Base-by-base conservation (phyloP, 1,284 basidiomycete species). In the Pseudozyma sp. region DNA sequence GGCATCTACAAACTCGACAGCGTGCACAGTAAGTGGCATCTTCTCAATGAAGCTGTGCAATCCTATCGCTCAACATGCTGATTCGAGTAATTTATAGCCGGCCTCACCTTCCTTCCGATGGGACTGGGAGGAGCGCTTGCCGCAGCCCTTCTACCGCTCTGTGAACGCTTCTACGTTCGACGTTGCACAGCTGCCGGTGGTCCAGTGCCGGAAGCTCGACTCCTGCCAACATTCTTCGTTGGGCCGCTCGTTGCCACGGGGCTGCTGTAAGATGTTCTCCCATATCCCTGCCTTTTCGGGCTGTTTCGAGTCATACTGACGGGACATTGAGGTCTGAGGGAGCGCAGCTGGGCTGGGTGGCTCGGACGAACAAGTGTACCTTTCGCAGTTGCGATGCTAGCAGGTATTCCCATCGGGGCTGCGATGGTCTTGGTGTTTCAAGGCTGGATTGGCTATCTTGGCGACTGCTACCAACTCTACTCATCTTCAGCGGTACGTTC, bases 391-490 rank as follows among this genome's bases (percentile, higher is more conserved):
- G 36, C 72, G 1, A 75, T 72, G 74, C 58, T 72, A 18, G 65
- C 60, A 6, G 65, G 74, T 0, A 38, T 70, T 2, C 72, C 68
- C 7, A 70, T 75, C 57, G 72, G 72, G 10, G 59, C 59, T 14
- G 72, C 67, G 1, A 75, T 75, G 72, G 68, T 70, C 19, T 50
- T 70, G 12, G 68, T 67, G 38, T 75, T 75, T 19, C 72, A 75
- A 36, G 72, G 72, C 48, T 75, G 72, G 72, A 63, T 70, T 12
- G 59, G 68, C 19, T 75, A 70, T 39, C 52, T 75, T 8, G 72
- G 72, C n/a, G 72, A 75, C 31, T 70, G 67, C 49, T 75, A 75
- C 38, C 63, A 67, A 1, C 56, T 60, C 10, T 70, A 70, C 50
- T 60, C 72, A 35, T 65, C 71, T 3, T 77, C 76, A 34, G 72